Conservation (phyloP, 805 yeast species). For the Candida maris region DNA sequence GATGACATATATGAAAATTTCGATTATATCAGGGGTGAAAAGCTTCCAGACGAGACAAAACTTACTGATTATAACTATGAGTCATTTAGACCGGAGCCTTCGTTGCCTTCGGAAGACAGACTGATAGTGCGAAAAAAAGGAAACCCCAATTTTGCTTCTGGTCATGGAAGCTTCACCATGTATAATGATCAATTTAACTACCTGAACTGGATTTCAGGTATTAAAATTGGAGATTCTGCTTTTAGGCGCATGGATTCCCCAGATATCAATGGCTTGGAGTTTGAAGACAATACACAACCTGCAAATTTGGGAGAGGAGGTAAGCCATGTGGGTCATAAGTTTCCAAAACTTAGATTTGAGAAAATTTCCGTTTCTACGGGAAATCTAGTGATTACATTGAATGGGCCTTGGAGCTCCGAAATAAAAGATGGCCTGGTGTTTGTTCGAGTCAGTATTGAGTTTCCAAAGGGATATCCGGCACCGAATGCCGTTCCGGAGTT, state of each 20-base stretch:
- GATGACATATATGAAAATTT: conserved; percentile 47
- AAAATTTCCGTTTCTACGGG: conserved; percentile 87
- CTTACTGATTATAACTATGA: conserved; percentile 35
- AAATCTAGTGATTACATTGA: conserved; percentile 65
- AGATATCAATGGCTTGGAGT: conserved; percentile 34
- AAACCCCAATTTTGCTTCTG: conserved; percentile 17
- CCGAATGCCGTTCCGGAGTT: conserved; percentile 47
- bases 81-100: conserved; percentile 54
- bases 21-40: conserved; percentile 36
- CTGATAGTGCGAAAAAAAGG: conserved; percentile 20
- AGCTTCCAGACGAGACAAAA: conserved; percentile 31
- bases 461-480: conserved; percentile 73
- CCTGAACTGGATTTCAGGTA: conserved; percentile 91
- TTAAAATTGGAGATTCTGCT: conserved; percentile 61
- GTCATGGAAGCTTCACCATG: conserved; percentile 32
- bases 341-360: conserved; percentile 84
- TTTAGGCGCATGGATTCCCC: conserved; percentile 29
- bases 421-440: conserved; percentile 52
- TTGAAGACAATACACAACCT: conserved; percentile 35
- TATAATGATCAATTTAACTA: conserved; percentile 51
- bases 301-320: conserved; percentile 89
- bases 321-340: conserved; percentile 79
- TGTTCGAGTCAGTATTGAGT: conserved; percentile 62
- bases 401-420: conserved; percentile 67
- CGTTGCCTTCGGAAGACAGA: conserved; percentile 18